Conservation (phyloP, 1,284 basidiomycete species). For the Lentinula novae-zelandiae region DNA sequence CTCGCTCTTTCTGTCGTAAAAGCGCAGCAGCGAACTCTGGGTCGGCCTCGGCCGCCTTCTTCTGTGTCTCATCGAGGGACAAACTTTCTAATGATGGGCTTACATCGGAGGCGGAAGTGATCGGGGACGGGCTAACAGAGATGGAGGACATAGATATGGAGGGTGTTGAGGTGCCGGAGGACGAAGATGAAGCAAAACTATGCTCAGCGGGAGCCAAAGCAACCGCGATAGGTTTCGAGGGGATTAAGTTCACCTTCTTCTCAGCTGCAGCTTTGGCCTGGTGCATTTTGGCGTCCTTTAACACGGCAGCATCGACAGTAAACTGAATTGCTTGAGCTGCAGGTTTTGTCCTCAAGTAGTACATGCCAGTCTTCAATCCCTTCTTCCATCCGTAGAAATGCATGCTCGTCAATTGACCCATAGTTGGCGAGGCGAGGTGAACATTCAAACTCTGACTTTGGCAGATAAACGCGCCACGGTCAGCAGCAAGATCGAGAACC, state of each 20-base stretch:
- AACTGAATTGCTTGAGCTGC: constrained; percentile 98
- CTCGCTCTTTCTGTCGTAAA: constrained; percentile 66
- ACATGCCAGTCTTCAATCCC: constrained; percentile 98
- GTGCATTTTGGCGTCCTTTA: constrained; percentile 71
- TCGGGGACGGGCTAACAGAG: constrained; percentile 9
- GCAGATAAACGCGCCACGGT: constrained; percentile 98
- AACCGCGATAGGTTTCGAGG: constrained; percentile 21
- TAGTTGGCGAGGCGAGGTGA: constrained; percentile 88
- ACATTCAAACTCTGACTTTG: constrained; percentile 92
- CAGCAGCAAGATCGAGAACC: constrained; percentile 95
- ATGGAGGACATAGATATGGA: not conserved
- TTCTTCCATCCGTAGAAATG: constrained; percentile 99
- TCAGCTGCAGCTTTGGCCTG: constrained; percentile 33
- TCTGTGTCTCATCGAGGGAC: constrained; percentile 40
- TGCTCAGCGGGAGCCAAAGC: not conserved
- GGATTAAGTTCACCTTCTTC: constrained; percentile 17
- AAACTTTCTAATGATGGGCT: constrained; percentile 19
- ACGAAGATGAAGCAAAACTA: constrained; percentile 7
- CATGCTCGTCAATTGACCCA: constrained; percentile 96
- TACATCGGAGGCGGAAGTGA: constrained; percentile 15
- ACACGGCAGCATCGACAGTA: constrained; percentile 84
- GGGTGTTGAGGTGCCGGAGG: constrained; percentile 13
- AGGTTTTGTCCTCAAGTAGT: constrained; percentile 93
- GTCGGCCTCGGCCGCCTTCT: constrained; percentile 57
- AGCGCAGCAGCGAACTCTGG: constrained; percentile 84